phyloP scores from a whole-genome alignment of 73 alveolate species.

The Durusdinium trenchii region DNA sequence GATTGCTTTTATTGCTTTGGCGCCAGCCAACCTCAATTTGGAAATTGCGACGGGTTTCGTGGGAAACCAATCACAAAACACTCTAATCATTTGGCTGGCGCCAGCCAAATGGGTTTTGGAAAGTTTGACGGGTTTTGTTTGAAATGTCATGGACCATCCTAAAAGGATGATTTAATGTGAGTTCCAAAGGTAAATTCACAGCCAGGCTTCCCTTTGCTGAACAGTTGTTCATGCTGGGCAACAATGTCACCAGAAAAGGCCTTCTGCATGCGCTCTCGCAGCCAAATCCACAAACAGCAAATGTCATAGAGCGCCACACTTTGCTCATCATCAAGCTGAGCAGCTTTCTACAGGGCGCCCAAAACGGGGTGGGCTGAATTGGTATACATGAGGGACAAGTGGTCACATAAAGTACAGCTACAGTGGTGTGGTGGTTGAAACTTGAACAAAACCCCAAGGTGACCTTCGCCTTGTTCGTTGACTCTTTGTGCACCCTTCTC shows the following conservation, averaged over 20 bases:
- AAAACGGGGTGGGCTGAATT: neutral
- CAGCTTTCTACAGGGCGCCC: neutral
- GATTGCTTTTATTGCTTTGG: neutral
- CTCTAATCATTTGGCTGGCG: neutral
- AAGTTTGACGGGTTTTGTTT: constrained; percentile 21
- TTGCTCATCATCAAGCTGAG: constrained; percentile 2
- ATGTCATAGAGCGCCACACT: neutral
- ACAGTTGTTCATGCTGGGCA: neutral
- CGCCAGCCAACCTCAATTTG: neutral
- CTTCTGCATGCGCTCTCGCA: neutral
- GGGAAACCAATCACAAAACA: neutral
- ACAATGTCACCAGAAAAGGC: constrained; percentile 17
- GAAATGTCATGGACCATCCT: neutral
- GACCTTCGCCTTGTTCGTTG: constrained; percentile 34
- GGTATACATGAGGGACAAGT: neutral
- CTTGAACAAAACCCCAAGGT: neutral
- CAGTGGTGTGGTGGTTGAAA: neutral
- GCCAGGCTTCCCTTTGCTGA: neutral
- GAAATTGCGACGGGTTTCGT: constrained; percentile 23
- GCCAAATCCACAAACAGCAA: constrained; percentile 35
- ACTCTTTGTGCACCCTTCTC: neutral
- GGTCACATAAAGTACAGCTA: neutral
- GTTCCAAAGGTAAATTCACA: neutral
- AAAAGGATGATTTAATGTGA: neutral
- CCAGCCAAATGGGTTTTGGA: constrained; percentile 13